These are phyloP conservation scores for Yamadazyma pseudoaaseri DNA, from an alignment of 1,139 yeast species.

Conservation along the genomic window DNA sequence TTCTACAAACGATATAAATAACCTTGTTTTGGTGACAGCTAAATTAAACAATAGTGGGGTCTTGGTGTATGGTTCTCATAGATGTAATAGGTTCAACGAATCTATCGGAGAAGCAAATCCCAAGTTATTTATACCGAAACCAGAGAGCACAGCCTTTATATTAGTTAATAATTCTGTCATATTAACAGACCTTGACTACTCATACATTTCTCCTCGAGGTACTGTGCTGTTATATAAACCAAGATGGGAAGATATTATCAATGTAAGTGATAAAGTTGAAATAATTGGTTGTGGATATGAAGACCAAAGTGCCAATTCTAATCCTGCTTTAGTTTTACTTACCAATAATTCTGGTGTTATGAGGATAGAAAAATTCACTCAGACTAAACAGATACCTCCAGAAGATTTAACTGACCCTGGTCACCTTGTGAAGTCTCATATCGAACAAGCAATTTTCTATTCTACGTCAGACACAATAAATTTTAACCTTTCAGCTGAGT, in stretches of 20 bases:
- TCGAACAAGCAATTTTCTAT: slow-evolving; percentile 79
- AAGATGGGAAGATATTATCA: slow-evolving; percentile 78
- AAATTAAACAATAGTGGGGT: slow-evolving; percentile 54
- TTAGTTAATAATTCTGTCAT: slow-evolving; percentile 62
- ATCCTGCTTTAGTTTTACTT: slow-evolving; percentile 46
- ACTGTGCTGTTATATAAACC: slow-evolving; percentile 47
- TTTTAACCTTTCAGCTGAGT: slow-evolving; percentile 46
- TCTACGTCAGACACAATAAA: slow-evolving; percentile 50
- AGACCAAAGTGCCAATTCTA: slow-evolving; percentile 24
- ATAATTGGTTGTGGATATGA: slow-evolving; percentile 66
- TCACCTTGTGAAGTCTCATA: slow-evolving; percentile 59
- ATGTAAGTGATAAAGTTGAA: slow-evolving; percentile 51
- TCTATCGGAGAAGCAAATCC: slow-evolving; percentile 39
- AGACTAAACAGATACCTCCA: slow-evolving; percentile 4
- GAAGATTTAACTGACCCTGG: slow-evolving; percentile 20
- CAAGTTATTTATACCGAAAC: slow-evolving; percentile 56
- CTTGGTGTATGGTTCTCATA: slow-evolving; percentile 61
- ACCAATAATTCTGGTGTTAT: slow-evolving; percentile 65
- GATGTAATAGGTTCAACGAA: slow-evolving; percentile 33
- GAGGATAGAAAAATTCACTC: slow-evolving; percentile 51
- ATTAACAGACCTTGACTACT: slow-evolving; percentile 55
- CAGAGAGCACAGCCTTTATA: slow-evolving; percentile 63
- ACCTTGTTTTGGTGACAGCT: slow-evolving; percentile 53
- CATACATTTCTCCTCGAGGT: slow-evolving; percentile 30
- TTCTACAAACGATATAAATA: slow-evolving; percentile 14